Evolutionary conservation across 768 basidiomycete genomes (phyloP), one percentile per base, ranked within the genome.

Genomic region (Auricularia heimuer): DNA sequence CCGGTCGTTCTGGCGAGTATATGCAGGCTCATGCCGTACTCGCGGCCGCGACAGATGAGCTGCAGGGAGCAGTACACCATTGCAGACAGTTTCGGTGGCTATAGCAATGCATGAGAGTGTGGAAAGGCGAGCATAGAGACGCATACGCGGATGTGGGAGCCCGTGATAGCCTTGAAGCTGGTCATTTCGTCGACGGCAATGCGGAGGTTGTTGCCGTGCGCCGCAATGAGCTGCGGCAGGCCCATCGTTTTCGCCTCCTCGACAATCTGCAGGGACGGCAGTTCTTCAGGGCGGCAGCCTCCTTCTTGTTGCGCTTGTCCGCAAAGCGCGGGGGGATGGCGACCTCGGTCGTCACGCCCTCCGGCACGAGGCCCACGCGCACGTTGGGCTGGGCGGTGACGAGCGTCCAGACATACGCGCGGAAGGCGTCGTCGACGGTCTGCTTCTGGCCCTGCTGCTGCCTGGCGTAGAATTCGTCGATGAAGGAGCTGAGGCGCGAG

Each of bases 51-150:
- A n/a, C 91, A 88, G 68, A 96, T 85, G 54, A 92, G 79, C 71
- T 94, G 92, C 14, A 96, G 81, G 4, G 88, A 85, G 16, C 85
- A 84, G 72, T 93, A 95, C 2, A 94, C 89, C 85, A 89, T 88
- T 0, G 88, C 87, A 61, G 87, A 92, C 69, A 95, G 77, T 73
- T 90, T 92, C 0, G 88, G 77, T 54, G 87, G 85, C 92, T 94
- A 69, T 1, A 16, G 18, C 29, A 8, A 21, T 3, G 18, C 14
- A 34, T 7, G 39, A 65, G 36, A 29, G 47, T 37, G 12, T 14
- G 34, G 44, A 60, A 67, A 21, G 63, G 54, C 24, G 10, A 45
- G 2, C 54, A 16, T 35, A 18, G 61, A 33, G 39, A 29, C 12
- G 77, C 87, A 54, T 68, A 94, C 93, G 68, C 88, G 80, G 63